Percentiles rank a stretch among this genome's conserved stretches.
These are phyloP conservation scores for Fusarium sp. DNA, from an alignment of 2,329 filamentous ascomycete genomes.

Conservation along the genomic window DNA sequence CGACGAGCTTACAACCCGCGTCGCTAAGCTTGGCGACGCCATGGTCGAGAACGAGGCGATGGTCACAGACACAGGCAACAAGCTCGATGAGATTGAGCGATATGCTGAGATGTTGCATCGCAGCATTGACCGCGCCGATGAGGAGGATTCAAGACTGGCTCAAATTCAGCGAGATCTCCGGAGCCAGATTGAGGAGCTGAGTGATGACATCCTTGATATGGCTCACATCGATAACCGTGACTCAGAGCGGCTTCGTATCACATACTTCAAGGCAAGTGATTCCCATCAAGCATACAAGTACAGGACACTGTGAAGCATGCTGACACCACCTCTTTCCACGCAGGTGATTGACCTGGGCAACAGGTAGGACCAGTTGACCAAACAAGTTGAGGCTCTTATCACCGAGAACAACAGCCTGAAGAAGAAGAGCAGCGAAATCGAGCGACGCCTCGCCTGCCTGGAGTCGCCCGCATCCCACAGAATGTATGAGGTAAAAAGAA, in stretches of 20 bases:
- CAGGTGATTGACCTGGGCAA: neutral
- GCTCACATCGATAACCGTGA: neutral
- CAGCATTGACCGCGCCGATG: neutral
- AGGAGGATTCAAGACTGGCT: neutral
- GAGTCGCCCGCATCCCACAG: neutral
- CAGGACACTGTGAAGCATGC: neutral
- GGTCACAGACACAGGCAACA: too few relatives aligned
- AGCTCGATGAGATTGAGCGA: neutral
- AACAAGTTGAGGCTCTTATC: neutral
- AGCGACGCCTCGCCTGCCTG: neutral
- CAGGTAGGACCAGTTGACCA: neutral
- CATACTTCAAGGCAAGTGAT: neutral
- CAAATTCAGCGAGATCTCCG: neutral
- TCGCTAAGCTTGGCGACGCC: too few relatives aligned
- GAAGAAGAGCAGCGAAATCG: neutral
- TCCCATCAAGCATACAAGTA: neutral
- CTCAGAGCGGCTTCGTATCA: too few relatives aligned
- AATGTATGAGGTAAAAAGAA: neutral
- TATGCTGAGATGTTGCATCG: neutral
- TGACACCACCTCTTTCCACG: neutral
- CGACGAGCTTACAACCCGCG: too few relatives aligned
- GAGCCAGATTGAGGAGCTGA: neutral
- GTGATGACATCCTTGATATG: neutral
- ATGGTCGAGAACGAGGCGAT: too few relatives aligned
- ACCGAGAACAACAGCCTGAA: neutral